A percentile compares a stretch with the other conserved stretches of the same genome.
Evolutionary conservation across 768 basidiomycete genomes (phyloP).

Genomic region (Tylopilus vinaceipallidus): DNA sequence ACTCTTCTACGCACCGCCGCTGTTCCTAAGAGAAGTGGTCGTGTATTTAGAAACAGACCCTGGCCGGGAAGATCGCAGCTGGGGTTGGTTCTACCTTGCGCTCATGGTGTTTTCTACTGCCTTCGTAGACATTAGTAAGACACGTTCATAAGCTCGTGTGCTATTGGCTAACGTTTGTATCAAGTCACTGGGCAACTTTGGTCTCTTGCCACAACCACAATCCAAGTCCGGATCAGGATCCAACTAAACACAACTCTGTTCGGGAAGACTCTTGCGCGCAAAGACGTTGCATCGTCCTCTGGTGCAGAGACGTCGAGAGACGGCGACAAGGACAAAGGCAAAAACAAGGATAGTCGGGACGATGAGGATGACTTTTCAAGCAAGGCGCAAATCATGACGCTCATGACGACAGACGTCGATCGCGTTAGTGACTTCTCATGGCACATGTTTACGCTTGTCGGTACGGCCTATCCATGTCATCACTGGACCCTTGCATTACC

Average conservation of each 20-base stretch:
- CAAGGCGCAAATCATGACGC: conserved; percentile 85
- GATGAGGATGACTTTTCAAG: conserved; percentile 59
- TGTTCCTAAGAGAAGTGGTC: conserved; percentile 61
- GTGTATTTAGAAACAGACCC: conserved; percentile 65
- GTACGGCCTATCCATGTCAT: conserved; percentile 35
- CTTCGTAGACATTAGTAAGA: conserved; percentile 42
- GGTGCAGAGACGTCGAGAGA: conserved; percentile 27
- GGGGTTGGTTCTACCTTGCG: conserved; percentile 74
- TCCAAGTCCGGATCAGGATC: conserved; percentile 68
- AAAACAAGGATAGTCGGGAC: conserved; percentile 13
- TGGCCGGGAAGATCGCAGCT: conserved; percentile 50
- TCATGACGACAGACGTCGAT: conserved; percentile 95
- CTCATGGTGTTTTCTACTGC: conserved; percentile 49
- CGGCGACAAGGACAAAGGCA: conserved; percentile 15
- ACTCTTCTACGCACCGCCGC: conserved; percentile 63
- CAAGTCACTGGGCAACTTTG: conserved; percentile 68
- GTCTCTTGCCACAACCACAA: conserved; percentile 63
- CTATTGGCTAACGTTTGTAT: conserved; percentile 7
- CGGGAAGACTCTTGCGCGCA: conserved; percentile 82
- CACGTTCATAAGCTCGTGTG: neutral
- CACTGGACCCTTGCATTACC: neutral
- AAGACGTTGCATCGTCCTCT: conserved; percentile 75
- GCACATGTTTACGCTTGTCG: conserved; percentile 74
- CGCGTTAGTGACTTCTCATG: conserved; percentile 82
- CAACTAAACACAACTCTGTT: conserved; percentile 85